Percentiles rank a stretch among this genome's conserved stretches.
These are phyloP conservation scores for Monilinia laxa DNA, from an alignment of 2,329 filamentous ascomycete species.

Conservation along the genomic window DNA sequence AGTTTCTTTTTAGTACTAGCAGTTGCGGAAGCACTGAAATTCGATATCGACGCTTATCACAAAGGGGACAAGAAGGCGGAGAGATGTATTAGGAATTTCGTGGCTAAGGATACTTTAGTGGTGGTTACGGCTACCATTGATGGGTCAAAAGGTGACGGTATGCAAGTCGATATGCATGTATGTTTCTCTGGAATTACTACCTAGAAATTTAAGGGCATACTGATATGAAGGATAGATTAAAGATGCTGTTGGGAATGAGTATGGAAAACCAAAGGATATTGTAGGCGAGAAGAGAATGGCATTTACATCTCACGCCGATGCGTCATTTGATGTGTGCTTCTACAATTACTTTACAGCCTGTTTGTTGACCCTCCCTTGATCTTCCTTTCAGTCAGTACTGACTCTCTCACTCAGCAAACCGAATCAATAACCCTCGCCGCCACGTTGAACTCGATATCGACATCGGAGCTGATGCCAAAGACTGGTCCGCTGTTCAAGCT, in stretches of 20 bases:
- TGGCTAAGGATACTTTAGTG: conserved; percentile 85
- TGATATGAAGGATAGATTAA: conserved; percentile 64
- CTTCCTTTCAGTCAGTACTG: conserved; percentile 11
- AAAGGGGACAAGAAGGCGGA: conserved; percentile 67
- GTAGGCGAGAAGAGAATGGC: conserved; percentile 80
- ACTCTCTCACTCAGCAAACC: conserved; percentile 14
- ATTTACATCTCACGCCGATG: conserved; percentile 89
- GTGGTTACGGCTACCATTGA: conserved; percentile 89
- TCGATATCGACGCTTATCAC: conserved; percentile 76
- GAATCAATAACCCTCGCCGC: conserved; percentile 50
- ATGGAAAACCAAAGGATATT: conserved; percentile 86
- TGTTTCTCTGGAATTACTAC: conserved; percentile 40
- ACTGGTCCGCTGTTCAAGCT: conserved; percentile 95
- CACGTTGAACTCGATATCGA: conserved; percentile 53
- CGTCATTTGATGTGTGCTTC: conserved; percentile 95
- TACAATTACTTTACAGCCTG: conserved; percentile 74
- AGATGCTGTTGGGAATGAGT: conserved; percentile 94
- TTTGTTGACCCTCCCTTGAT: conserved; percentile 48
- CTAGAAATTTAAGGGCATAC: neutral
- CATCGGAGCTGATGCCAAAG: conserved; percentile 64
- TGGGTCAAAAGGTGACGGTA: conserved; percentile 87
- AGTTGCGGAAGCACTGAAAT: conserved; percentile 73
- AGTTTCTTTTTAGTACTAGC: conserved; percentile 56
- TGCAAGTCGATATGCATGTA: conserved; percentile 92
- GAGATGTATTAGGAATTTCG: conserved; percentile 96